Conservation (phyloP, 2,329 filamentous ascomycete species). For the Cladosporium sp. region DNA sequence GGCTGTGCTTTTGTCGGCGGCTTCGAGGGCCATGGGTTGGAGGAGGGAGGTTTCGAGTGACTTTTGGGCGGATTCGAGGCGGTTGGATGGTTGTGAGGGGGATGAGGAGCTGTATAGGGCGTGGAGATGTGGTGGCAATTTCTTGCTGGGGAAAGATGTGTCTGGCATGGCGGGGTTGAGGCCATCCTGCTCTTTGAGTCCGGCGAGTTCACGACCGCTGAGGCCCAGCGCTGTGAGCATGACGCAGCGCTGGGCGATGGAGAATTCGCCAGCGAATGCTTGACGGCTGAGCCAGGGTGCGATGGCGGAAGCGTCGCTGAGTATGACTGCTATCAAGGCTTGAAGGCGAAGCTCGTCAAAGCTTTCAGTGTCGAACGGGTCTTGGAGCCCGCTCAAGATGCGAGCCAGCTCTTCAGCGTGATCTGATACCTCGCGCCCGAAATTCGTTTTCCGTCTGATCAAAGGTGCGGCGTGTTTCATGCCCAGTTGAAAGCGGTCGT, state of each 20-base stretch:
- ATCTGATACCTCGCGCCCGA: slow-evolving; percentile 81
- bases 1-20: slow-evolving; percentile 74
- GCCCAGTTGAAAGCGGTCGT: slow-evolving; percentile 78
- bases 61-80: slow-evolving; percentile 65
- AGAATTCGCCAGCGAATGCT: slow-evolving; percentile 91
- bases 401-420: slow-evolving; percentile 78
- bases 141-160: slow-evolving; percentile 70
- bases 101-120: slow-evolving; percentile 53
- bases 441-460: slow-evolving; percentile 82
- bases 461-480: slow-evolving; percentile 71
- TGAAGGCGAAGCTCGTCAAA: slow-evolving; percentile 75
- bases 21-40: slow-evolving; percentile 73
- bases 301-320: slow-evolving; percentile 72
- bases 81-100: slow-evolving; percentile 39
- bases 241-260: slow-evolving; percentile 74
- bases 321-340: slow-evolving; percentile 74
- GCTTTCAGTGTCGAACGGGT: slow-evolving; percentile 75
- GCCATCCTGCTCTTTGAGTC: slow-evolving; percentile 59
- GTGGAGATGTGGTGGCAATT: slow-evolving; percentile 69
- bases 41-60: slow-evolving; percentile 69
- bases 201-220: slow-evolving; percentile 77
- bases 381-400: slow-evolving; percentile 72
- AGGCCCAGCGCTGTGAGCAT: slow-evolving; percentile 80
- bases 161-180: slow-evolving; percentile 34
- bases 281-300: slow-evolving; percentile 78